Conservation (phyloP, 768 basidiomycete species). For the Steccherinum ochraceum region DNA sequence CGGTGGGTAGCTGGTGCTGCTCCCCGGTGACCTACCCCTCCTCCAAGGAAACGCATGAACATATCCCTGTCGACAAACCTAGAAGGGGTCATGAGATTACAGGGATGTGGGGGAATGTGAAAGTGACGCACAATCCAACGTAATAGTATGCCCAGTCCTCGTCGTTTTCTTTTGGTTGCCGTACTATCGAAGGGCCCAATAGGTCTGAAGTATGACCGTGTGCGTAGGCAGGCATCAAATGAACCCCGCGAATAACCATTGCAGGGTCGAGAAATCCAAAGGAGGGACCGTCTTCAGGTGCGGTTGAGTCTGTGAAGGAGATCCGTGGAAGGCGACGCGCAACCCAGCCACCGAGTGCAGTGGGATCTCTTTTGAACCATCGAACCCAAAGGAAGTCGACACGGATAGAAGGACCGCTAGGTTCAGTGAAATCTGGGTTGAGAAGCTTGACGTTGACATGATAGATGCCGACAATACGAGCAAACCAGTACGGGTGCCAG, state of each 20-base stretch:
- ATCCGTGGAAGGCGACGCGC: constrained; percentile 1
- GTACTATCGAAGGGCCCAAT: neutral
- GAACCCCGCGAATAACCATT: constrained; percentile 30
- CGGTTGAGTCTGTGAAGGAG: neutral
- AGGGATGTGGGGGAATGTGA: neutral
- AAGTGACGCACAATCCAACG: constrained; percentile 18
- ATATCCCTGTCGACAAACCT: constrained; percentile 1
- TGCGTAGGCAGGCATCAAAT: constrained; percentile 37
- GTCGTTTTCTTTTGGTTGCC: constrained; percentile 4
- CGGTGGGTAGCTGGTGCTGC: neutral
- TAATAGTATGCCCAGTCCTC: constrained; percentile 18
- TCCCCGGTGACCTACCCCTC: neutral
- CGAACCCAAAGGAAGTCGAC: constrained; percentile 34
- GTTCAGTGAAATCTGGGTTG: neutral
- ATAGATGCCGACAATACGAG: constrained; percentile 21
- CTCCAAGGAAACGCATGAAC: constrained; percentile 3
- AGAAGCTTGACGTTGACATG: constrained; percentile 16
- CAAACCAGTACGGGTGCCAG: constrained; percentile 25
- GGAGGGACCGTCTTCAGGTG: constrained; percentile 19
- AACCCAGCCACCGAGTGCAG: constrained; percentile 20
- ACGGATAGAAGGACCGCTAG: neutral
- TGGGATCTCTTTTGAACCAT: constrained; percentile 28
- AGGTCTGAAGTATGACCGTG: constrained; percentile 15
- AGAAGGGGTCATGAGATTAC: neutral
- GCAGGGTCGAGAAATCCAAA: constrained; percentile 44